Evolutionary conservation across 805 yeast genomes (phyloP).

Genomic region (Suhomyces kilbournensis): DNA sequence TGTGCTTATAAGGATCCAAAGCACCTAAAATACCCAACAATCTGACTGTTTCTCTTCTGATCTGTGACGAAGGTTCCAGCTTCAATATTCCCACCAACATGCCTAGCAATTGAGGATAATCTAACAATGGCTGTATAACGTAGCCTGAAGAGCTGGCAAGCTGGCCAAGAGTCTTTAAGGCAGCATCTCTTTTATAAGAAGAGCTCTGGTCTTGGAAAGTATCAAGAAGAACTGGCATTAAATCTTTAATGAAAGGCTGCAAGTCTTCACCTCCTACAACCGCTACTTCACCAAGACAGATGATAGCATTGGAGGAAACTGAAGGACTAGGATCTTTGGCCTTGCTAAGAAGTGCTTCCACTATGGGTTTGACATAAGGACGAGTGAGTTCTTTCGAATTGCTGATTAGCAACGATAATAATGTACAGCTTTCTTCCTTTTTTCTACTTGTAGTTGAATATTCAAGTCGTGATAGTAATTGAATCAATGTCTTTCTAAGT

Average conservation of each 20-base stretch:
- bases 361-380: slow-evolving; percentile 89
- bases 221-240: slow-evolving; percentile 85
- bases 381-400: slow-evolving; percentile 79
- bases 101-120: slow-evolving; percentile 85
- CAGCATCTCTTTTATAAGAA: slow-evolving; percentile 84
- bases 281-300: slow-evolving; percentile 85
- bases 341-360: slow-evolving; percentile 76
- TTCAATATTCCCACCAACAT: slow-evolving; percentile 77
- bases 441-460: slow-evolving; percentile 70
- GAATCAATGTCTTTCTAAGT: slow-evolving; percentile 79
- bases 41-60: slow-evolving; percentile 85
- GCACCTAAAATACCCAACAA: slow-evolving; percentile 94
- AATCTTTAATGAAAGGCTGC: slow-evolving; percentile 61
- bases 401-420: slow-evolving; percentile 69
- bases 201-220: slow-evolving; percentile 92
- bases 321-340: slow-evolving; percentile 70
- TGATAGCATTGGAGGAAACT: slow-evolving; percentile 82
- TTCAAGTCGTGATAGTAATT: slow-evolving; percentile 79
- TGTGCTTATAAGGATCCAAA: slow-evolving; percentile 90
- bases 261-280: slow-evolving; percentile 86
- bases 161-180: slow-evolving; percentile 83
- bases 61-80: slow-evolving; percentile 69
- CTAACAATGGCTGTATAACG: slow-evolving; percentile 88
- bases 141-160: slow-evolving; percentile 88
- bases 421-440: slow-evolving; percentile 82